phyloP scores from a whole-genome alignment of 371 early-diverging fungal genomes.

The Mucor saturninus region DNA sequence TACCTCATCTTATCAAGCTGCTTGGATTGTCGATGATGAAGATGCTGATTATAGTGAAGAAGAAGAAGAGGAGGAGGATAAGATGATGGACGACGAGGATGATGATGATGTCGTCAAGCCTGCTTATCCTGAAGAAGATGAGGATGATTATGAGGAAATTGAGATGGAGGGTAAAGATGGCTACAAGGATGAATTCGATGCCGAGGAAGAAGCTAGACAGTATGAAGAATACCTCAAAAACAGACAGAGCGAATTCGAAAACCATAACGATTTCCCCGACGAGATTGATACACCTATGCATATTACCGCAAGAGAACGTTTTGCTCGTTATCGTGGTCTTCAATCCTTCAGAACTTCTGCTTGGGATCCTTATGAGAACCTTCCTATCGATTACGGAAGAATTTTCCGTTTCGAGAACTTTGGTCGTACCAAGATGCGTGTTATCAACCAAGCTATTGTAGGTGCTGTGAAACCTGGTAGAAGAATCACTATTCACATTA shows the following conservation, averaged over 20 bases:
- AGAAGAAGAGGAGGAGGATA: conserved; percentile 67
- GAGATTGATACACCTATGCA: conserved; percentile 94
- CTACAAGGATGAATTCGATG: conserved; percentile 48
- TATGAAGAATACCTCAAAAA: conserved; percentile 71
- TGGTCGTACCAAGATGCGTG: conserved; percentile 73
- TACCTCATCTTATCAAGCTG: conserved; percentile 95
- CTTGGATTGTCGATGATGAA: conserved; percentile 91
- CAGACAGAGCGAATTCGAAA: conserved; percentile 70
- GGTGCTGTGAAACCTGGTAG: conserved; percentile 66
- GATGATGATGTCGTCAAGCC: conserved; percentile 43
- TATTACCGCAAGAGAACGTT: conserved; percentile 82
- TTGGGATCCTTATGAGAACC: conserved; percentile 98
- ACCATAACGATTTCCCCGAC: conserved; percentile 92
- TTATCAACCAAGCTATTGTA: conserved; percentile 64
- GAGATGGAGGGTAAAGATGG: conserved; percentile 61
- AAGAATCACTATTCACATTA: conserved; percentile 69
- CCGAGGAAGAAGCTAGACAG: conserved; percentile 55
- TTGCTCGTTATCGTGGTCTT: conserved; percentile 92
- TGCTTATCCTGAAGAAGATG: conserved; percentile 50
- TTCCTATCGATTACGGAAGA: conserved; percentile 92
- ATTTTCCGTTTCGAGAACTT: conserved; percentile 95
- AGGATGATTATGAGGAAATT: conserved; percentile 78
- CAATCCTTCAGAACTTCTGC: conserved; percentile 91
- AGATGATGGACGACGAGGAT: conserved; percentile 37
- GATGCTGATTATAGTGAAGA: conserved; percentile 65